Evolutionary conservation across 345 rosid genomes (phyloP), one percentile per base, ranked within the genome.

Genomic region (Salix exigua): DNA sequence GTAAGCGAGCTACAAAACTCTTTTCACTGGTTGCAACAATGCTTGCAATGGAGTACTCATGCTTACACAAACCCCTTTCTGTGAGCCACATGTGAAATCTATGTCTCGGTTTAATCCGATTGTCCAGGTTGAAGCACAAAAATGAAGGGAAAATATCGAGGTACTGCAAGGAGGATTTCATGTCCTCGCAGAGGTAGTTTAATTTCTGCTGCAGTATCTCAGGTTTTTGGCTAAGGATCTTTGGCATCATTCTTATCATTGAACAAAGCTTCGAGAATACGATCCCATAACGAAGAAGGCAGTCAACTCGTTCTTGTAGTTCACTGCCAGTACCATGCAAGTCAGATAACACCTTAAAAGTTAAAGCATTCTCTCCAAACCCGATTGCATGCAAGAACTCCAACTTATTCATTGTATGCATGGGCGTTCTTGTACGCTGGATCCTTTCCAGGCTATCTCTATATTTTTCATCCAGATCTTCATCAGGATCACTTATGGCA

Each of bases 11-110:
- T 31, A 90, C 26, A 75, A 88, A 90, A 10, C 72, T 76, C 86
- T 86, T 90, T 72, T 90, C 91, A 77, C 92, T 83, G 9, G 90
- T 86, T 66, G 97, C 92, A 76, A 92, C 86, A 53, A 92, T 83
- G 87, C 92, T 90, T 25, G 89, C 85, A 40, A 89, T 73, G 31
- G 90, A 84, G 80, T 92, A 90, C 70, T 76, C 77, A 73, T 12
- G 81, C 64, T 72, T 58, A 71, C 83, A 77, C 61, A 87, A 73
- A 18, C 92, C 91, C 50, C 80, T 88, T 77, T 86, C 89, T 55
- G 23, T 30, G 25, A 92, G 88, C 91, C 90, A 87, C 44, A 33
- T 81, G 70, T 90, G 87, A 75, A 89, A 83, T 79, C 85, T 81
- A 66, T 75, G 79, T 84, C 94, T 79, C 38, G 91, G 92, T 64